These are phyloP conservation scores for Rhynchosporium graminicola DNA, from an alignment of 2,329 filamentous ascomycete species.

Conservation along the genomic window DNA sequence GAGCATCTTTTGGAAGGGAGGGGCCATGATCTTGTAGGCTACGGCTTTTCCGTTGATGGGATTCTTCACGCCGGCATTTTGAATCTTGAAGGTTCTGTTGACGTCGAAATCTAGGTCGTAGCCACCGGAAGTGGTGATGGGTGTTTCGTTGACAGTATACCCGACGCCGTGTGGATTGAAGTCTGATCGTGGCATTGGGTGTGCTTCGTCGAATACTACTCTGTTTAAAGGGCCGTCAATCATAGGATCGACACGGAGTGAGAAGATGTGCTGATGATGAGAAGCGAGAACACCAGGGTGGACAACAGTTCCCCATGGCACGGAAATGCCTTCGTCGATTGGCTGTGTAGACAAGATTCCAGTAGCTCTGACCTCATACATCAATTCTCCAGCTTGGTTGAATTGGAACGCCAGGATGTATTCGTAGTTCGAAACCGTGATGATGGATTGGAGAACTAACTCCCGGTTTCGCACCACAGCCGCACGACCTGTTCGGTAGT, in stretches of 20 bases:
- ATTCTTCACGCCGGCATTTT: constrained; percentile 54
- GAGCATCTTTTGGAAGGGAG: constrained; percentile 59
- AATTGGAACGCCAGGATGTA: constrained; percentile 73
- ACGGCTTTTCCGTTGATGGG: constrained; percentile 55
- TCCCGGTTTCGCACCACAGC: constrained; percentile 65
- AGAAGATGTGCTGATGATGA: constrained; percentile 79
- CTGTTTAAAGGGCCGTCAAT: constrained; percentile 58
- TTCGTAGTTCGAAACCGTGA: constrained; percentile 72
- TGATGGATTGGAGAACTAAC: constrained; percentile 68
- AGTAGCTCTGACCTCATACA: constrained; percentile 68
- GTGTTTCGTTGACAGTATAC: constrained; percentile 51
- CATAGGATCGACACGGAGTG: constrained; percentile 62
- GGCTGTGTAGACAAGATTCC: constrained; percentile 68
- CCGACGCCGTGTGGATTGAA: constrained; percentile 54
- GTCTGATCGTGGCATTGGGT: constrained; percentile 57
- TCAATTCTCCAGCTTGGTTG: constrained; percentile 68
- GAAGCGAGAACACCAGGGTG: constrained; percentile 68
- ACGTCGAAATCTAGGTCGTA: constrained; percentile 50
- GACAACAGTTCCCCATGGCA: constrained; percentile 68
- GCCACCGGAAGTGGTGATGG: constrained; percentile 48
- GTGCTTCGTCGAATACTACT: constrained; percentile 58
- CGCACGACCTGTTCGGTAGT: constrained; percentile 64
- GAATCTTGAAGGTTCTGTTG: constrained; percentile 59
- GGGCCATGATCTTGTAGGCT: constrained; percentile 56
- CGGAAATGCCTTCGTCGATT: constrained; percentile 63